These are phyloP conservation scores for Mikania micrantha DNA, from an alignment of 129 eudicot genomes.

Conservation along the genomic window DNA sequence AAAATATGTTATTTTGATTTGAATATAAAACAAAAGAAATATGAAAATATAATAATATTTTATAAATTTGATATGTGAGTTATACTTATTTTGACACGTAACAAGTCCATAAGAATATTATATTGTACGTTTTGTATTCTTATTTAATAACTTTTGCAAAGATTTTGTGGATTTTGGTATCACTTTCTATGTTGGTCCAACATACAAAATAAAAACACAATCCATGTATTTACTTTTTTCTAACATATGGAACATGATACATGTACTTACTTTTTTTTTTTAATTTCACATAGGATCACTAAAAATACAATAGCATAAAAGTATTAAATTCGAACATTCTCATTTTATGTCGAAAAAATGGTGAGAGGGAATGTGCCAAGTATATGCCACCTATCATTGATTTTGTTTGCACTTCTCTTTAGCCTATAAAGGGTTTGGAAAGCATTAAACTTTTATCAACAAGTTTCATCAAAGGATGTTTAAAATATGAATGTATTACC, in stretches of 20 bases:
- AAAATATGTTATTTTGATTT: too few relatives aligned
- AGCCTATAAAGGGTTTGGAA: background rate
- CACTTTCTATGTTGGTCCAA: background rate
- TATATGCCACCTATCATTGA: background rate
- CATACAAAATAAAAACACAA: background rate
- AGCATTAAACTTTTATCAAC: background rate
- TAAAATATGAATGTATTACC: background rate
- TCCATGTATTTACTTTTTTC: background rate
- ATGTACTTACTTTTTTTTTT: background rate
- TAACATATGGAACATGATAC: background rate
- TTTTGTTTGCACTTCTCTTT: background rate
- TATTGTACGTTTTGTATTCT: background rate
- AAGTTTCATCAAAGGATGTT: background rate
- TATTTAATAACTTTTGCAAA: background rate
- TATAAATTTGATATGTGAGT: too few relatives aligned
- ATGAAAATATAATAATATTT: too few relatives aligned
- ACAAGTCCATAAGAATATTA: background rate
- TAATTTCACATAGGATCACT: background rate
- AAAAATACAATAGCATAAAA: background rate
- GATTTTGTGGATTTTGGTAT: background rate
- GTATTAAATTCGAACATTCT: background rate
- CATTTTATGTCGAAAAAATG: background rate
- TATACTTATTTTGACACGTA: too few relatives aligned
- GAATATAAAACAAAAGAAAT: too few relatives aligned
- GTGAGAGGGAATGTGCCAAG: background rate